phyloP scores from a whole-genome alignment of 2,329 filamentous ascomycete genomes.

The Polychaeton citri region DNA sequence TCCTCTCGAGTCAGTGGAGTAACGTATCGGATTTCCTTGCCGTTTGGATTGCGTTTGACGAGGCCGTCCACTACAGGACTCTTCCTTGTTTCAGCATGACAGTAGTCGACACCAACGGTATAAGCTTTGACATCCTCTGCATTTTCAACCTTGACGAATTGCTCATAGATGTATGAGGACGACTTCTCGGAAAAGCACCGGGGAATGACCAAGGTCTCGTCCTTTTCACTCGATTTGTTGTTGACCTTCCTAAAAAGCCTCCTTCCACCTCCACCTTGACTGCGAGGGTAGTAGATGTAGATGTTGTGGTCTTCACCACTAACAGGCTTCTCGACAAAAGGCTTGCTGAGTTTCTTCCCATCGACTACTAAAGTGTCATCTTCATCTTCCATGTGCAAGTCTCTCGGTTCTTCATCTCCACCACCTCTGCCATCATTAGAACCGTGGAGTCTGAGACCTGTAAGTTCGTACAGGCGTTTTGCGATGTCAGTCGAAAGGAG shows the following conservation, averaged over 20 bases:
- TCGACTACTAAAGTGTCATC: constrained; percentile 82
- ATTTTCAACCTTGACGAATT: constrained; percentile 93
- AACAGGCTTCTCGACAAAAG: constrained; percentile 97
- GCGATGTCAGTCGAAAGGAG: constrained; percentile 67
- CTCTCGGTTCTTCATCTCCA: constrained; percentile 42
- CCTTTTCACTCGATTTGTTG: constrained; percentile 96
- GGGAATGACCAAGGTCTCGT: constrained; percentile 62
- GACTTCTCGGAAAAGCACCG: constrained; percentile 67
- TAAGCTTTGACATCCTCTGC: constrained; percentile 98
- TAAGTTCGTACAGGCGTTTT: constrained; percentile 66
- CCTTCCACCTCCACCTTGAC: constrained; percentile 74
- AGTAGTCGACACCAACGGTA: constrained; percentile 84
- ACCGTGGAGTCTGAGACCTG: constrained; percentile 62
- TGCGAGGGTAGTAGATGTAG: constrained; percentile 87
- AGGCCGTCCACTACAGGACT: constrained; percentile 94
- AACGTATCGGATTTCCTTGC: constrained; percentile 92
- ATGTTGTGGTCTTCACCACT: constrained; percentile 98
- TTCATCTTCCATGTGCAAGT: constrained; percentile 77
- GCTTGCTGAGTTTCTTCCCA: constrained; percentile 68
- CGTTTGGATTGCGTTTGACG: constrained; percentile 89
- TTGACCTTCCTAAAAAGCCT: constrained; percentile 94
- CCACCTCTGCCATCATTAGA: constrained; percentile 53
- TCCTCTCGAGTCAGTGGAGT: constrained; percentile 73
- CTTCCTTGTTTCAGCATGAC: constrained; percentile 93
- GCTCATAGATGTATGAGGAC: constrained; percentile 90